Percentiles rank a stretch among this genome's conserved stretches.
Evolutionary conservation across 73 alveolate genomes (phyloP).

Genomic region (Durusdinium trenchii): DNA sequence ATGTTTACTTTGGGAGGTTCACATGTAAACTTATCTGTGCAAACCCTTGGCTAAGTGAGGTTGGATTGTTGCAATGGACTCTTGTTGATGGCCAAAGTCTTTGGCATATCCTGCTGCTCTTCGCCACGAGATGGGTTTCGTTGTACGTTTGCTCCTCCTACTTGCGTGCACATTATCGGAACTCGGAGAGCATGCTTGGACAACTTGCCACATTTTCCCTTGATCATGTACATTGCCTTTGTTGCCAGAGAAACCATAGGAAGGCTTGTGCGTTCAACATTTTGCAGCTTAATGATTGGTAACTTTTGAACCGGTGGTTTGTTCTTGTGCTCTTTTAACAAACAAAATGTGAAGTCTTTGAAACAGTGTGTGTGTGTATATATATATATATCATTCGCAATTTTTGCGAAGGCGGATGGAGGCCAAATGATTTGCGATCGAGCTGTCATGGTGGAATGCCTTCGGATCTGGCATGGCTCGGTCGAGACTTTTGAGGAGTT

Average conservation of each 20-base stretch:
- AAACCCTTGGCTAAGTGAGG: no score
- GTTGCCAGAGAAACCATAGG: background rate
- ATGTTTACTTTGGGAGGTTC: no score
- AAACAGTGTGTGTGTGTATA: no score
- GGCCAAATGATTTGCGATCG: background rate
- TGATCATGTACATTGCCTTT: background rate
- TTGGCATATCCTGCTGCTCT: background rate
- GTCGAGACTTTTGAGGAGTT: background rate
- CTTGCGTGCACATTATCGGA: background rate
- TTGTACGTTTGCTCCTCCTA: background rate
- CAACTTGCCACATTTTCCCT: background rate
- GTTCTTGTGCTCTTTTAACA: no score
- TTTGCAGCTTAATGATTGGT: no score
- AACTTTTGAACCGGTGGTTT: no score
- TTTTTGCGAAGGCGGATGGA: background rate
- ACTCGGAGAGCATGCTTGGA: background rate
- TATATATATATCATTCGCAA: no score
- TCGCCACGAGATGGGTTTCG: background rate
- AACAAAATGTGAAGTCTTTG: no score
- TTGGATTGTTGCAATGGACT: background rate
- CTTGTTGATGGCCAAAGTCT: background rate
- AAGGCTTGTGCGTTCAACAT: no score
- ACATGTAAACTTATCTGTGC: no score
- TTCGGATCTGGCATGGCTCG: slow-evolving; percentile 39
- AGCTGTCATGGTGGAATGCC: background rate